Conservation (phyloP, 192 early-diverging fungal species). For the Kappamyces sp. region DNA sequence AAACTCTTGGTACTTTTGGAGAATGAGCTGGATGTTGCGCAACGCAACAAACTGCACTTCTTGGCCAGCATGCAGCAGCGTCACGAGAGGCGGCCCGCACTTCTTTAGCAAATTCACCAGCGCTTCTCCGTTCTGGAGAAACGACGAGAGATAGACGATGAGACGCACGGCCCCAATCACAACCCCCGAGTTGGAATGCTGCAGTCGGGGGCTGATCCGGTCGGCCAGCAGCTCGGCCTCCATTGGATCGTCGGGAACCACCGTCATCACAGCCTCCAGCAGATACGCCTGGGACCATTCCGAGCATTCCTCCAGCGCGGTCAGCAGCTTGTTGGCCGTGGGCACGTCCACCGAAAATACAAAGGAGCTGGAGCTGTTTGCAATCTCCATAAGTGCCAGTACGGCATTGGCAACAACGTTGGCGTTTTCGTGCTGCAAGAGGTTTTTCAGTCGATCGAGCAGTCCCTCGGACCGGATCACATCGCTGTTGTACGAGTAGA, state of each 20-base stretch:
- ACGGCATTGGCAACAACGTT: constrained; percentile 95
- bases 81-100: constrained; percentile 89
- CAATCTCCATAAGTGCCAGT: constrained; percentile 88
- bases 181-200: constrained; percentile 93
- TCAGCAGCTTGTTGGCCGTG: constrained; percentile 84
- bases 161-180: constrained; percentile 80
- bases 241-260: constrained; percentile 75
- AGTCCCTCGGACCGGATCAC: constrained; percentile 84
- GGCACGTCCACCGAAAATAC: constrained; percentile 79
- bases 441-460: constrained; percentile 80
- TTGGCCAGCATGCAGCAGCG: constrained; percentile 76
- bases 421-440: constrained; percentile 85
- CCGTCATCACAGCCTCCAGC: constrained; percentile 84
- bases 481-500: constrained; percentile 81
- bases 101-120: constrained; percentile 72
- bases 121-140: constrained; percentile 74
- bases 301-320: constrained; percentile 92
- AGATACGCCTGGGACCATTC: constrained; percentile 98
- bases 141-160: constrained; percentile 92
- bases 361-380: constrained; percentile 78
- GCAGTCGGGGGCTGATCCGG: constrained; percentile 80
- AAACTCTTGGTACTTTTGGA: constrained; percentile 84
- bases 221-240: constrained; percentile 91
- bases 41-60: constrained; percentile 98
- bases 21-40: constrained; percentile 90